These are phyloP conservation scores for Euphorbia peplus DNA, from an alignment of 345 rosid species.

Conservation along the genomic window DNA sequence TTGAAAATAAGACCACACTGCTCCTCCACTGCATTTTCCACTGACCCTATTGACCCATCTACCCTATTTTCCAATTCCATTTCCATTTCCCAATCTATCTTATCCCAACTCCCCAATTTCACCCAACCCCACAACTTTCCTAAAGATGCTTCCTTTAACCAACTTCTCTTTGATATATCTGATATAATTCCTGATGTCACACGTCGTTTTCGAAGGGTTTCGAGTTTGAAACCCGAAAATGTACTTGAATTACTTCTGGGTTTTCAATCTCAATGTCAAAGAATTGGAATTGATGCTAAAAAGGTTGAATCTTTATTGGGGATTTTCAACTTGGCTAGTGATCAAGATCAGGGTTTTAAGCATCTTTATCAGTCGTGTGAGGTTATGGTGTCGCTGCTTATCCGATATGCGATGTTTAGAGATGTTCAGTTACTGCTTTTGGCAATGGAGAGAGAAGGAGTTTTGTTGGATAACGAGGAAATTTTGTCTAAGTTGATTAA, in stretches of 20 bases:
- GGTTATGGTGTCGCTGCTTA: slow-evolving; percentile 58
- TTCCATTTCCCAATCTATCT: slow-evolving; percentile 30
- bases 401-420: slow-evolving; percentile 49
- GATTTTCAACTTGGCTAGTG: slow-evolving; percentile 49
- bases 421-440: slow-evolving; percentile 55
- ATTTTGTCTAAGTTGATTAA: slow-evolving; percentile 47
- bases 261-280: slow-evolving; percentile 42
- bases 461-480: slow-evolving; percentile 36
- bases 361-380: slow-evolving; percentile 52
- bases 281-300: slow-evolving; percentile 28
- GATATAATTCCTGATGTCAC: slow-evolving; percentile 53
- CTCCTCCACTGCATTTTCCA: slow-evolving; percentile 13
- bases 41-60: slow-evolving; percentile 28
- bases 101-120: slow-evolving; percentile 25
- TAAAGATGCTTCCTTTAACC: slow-evolving; percentile 38
- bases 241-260: slow-evolving; percentile 55
- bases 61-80: slow-evolving; percentile 24
- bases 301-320: slow-evolving; percentile 66
- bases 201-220: slow-evolving; percentile 51
- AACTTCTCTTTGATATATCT: slow-evolving; percentile 51
- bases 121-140: slow-evolving; percentile 19
- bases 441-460: slow-evolving; percentile 42
- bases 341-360: slow-evolving; percentile 44
- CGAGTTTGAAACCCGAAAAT: slow-evolving; percentile 45
- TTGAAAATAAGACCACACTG: slow-evolving; percentile 15